Evolutionary conservation across 2,329 filamentous ascomycete species (phyloP).

Genomic region (Keithomyces neogunnii): DNA sequence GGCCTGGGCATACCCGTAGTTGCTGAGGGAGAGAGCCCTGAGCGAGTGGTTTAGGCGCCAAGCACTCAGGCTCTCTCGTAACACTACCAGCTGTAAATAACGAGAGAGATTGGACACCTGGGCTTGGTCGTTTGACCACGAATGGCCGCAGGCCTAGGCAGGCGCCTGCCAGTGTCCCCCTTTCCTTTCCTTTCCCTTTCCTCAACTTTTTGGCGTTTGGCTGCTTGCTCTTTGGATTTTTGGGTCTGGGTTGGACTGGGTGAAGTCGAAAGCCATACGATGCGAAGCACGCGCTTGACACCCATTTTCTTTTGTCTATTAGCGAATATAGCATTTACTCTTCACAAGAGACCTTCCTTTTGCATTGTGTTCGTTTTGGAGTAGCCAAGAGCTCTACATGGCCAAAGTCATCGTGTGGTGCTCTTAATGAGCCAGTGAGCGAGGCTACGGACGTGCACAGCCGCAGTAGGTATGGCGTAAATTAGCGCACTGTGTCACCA

Average conservation of each 20-base stretch:
- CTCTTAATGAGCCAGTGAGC: too few relatives aligned
- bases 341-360: neutral
- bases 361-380: neutral
- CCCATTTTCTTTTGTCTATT: neutral
- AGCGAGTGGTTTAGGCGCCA: slow-evolving; percentile 57
- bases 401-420: too few relatives aligned
- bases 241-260: neutral
- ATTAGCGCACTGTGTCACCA: too few relatives aligned
- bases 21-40: slow-evolving; percentile 72
- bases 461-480: too few relatives aligned
- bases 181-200: too few relatives aligned
- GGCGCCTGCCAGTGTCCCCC: neutral
- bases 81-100: neutral
- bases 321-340: neutral
- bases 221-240: neutral
- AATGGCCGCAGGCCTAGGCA: neutral
- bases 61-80: neutral
- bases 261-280: neutral
- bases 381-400: too few relatives aligned
- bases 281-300: neutral
- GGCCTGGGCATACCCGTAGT: slow-evolving; percentile 80
- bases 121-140: neutral
- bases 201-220: neutral
- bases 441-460: too few relatives aligned
- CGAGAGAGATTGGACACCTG: neutral